Evolutionary conservation across 306 rosid species (phyloP), one percentile per base, ranked within the genome.

Genomic region (Prunus persica): DNA sequence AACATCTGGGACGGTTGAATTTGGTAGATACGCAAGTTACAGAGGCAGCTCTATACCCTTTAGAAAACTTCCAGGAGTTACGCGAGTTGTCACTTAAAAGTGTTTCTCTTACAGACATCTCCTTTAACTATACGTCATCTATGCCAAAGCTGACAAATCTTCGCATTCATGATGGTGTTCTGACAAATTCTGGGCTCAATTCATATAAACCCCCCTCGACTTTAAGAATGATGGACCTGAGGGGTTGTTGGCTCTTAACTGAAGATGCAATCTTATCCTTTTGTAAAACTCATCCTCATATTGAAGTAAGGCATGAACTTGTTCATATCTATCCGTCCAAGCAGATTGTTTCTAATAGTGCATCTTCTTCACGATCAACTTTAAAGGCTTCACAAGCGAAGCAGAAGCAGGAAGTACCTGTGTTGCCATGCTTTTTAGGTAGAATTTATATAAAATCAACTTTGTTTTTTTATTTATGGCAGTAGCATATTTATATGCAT

Each of bases 181-280:
- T 95, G 86, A 89, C 98, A 52, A 86, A 87, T 69, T 72, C 71
- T 76, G 97, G 91, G 38, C 90, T 95, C 54, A 78, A 74, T 64
- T 77, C 79, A 65, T 89, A 88, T 74, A 79, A 85, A 76, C 89
- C 91, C 74, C 90, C 93, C 22, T 76, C 69, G 32, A 84, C 87
- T 51, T 75, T 95, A 61, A 88, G 81, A 85, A 56, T 78, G 80
- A 51, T 92, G 78, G 93, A 92, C 85, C 86, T 95, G 72, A 80
- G 80, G 46, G 98, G 98, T 62, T 92, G 98, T 80, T 94, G 98
- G 98, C 97, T 94, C 76, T 55, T 94, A 77, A 89, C 91, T 22
- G 50, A 76, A 74, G 92, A 86, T 28, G 75, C 62, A 24, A 83
- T 94, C 76, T 11, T 43, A 51, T 84, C 87, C 38, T 94, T 89